These are phyloP conservation scores for Trichophyton benhamiae DNA, from an alignment of 2,329 filamentous ascomycete genomes.

Conservation along the genomic window DNA sequence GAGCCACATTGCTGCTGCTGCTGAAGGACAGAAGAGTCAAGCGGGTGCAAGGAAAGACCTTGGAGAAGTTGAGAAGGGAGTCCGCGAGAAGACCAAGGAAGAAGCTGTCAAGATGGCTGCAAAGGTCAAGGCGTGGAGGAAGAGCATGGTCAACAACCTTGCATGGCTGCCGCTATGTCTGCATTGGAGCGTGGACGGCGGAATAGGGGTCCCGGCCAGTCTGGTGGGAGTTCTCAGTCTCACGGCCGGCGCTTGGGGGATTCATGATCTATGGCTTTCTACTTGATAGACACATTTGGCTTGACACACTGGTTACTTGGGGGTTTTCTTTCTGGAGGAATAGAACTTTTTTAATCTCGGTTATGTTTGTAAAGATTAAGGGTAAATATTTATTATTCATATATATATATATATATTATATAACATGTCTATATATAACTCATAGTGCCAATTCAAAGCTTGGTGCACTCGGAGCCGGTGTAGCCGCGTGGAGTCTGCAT, in stretches of 20 bases:
- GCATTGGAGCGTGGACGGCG: conserved; percentile 66
- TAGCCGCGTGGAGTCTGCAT: background rate
- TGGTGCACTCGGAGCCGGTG: background rate
- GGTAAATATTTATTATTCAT: background rate
- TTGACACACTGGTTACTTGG: background rate
- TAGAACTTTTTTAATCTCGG: too few relatives aligned
- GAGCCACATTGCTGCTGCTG: conserved; percentile 14
- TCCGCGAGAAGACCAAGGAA: conserved; percentile 14
- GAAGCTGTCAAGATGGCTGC: conserved; percentile 17
- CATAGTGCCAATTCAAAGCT: background rate
- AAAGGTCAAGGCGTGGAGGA: conserved; percentile 47
- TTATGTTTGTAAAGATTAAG: too few relatives aligned
- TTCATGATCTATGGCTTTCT: conserved; percentile 35
- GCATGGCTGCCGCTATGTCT: conserved; percentile 72
- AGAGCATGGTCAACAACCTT: conserved; percentile 51
- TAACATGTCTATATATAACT: background rate
- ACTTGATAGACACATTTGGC: conserved; percentile 17
- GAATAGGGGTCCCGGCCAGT: conserved; percentile 46
- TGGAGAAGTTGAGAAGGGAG: conserved; percentile 15
- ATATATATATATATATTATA: background rate
- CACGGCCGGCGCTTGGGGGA: conserved; percentile 35
- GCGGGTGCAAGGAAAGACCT: conserved; percentile 17
- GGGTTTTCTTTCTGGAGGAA: background rate
- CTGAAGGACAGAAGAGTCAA: too few relatives aligned
- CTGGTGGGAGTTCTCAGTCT: conserved; percentile 48